phyloP scores from a whole-genome alignment of 148 eudicot species.

The Chenopodium berlandieri region DNA sequence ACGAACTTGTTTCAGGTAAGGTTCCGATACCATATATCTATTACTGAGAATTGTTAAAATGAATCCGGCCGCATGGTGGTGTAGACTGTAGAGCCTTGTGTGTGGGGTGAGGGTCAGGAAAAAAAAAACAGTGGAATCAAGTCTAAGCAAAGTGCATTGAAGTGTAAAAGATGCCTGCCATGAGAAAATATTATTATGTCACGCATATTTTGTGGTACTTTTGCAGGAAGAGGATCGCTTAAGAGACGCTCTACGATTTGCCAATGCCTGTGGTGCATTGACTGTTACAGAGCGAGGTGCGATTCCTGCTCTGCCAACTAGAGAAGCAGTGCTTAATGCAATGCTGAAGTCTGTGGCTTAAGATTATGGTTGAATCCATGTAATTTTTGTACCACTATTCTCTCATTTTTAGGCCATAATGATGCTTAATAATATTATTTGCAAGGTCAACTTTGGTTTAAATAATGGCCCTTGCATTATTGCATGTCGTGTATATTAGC shows the following conservation, averaged over 20 bases:
- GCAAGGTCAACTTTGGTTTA: conserved; percentile 6
- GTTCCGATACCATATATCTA: not conserved
- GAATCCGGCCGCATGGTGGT: not conserved
- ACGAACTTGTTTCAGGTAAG: conserved; percentile 67
- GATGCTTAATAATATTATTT: conserved; percentile 16
- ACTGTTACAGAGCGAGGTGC: conserved; percentile 96
- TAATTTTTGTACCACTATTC: conserved; percentile 11
- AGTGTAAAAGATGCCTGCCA: not conserved
- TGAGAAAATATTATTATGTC: not conserved
- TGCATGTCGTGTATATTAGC: not conserved
- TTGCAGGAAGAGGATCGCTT: conserved; percentile 62
- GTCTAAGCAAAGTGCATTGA: not conserved
- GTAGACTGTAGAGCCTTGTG: no score
- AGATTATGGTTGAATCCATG: not conserved
- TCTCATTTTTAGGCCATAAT: conserved; percentile 18
- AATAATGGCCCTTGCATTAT: conserved; percentile 20
- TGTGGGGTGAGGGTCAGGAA: no score
- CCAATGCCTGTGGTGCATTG: conserved; percentile 90
- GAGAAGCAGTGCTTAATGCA: conserved; percentile 58
- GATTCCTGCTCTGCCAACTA: conserved; percentile 91
- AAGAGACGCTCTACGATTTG: conserved; percentile 78
- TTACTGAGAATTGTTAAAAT: not conserved
- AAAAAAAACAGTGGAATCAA: not conserved
- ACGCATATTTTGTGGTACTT: not conserved
- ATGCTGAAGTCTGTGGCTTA: conserved; percentile 61